A percentile compares a stretch with the other conserved stretches of the same genome.
These are phyloP conservation scores for Artemisia tridentata DNA, from an alignment of 129 eudicot species.

Conservation along the genomic window DNA sequence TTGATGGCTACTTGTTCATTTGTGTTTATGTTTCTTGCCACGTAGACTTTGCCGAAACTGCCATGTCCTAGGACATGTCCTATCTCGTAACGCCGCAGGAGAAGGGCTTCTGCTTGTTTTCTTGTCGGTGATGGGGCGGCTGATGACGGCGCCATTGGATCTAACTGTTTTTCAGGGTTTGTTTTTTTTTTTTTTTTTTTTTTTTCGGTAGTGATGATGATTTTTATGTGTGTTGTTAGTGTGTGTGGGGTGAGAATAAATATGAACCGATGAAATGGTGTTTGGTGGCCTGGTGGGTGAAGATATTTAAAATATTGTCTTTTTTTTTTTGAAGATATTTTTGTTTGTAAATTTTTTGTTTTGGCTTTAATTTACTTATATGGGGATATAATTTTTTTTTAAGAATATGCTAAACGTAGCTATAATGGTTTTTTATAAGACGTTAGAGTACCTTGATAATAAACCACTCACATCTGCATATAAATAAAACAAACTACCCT, in stretches of 20 bases:
- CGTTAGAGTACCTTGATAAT: too few species aligned
- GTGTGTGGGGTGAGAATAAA: slow-evolving; percentile 6
- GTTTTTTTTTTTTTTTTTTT: not conserved
- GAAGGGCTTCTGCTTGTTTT: slow-evolving; percentile 1
- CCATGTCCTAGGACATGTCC: slow-evolving; percentile 3
- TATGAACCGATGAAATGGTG: not conserved
- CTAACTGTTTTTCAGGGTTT: too few species aligned
- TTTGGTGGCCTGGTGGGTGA: not conserved
- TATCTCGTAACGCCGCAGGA: slow-evolving; percentile 10
- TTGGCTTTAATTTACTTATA: too few species aligned
- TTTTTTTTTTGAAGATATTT: not conserved
- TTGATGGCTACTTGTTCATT: slow-evolving; percentile 5
- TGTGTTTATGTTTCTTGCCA: not conserved
- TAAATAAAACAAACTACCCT: too few species aligned
- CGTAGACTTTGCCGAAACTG: slow-evolving; percentile 11
- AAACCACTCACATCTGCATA: too few species aligned
- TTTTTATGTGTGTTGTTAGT: not conserved
- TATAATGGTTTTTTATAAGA: too few species aligned
- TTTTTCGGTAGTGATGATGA: slow-evolving; percentile 1
- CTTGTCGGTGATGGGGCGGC: slow-evolving; percentile 13
- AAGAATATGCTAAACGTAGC: too few species aligned
- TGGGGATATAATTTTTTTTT: too few species aligned
- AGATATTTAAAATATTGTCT: not conserved
- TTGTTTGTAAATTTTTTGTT: too few species aligned
- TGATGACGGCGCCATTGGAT: not conserved